These are phyloP conservation scores for Pyronema omphalodes DNA, from an alignment of 495 filamentous ascomycete species.

Conservation along the genomic window DNA sequence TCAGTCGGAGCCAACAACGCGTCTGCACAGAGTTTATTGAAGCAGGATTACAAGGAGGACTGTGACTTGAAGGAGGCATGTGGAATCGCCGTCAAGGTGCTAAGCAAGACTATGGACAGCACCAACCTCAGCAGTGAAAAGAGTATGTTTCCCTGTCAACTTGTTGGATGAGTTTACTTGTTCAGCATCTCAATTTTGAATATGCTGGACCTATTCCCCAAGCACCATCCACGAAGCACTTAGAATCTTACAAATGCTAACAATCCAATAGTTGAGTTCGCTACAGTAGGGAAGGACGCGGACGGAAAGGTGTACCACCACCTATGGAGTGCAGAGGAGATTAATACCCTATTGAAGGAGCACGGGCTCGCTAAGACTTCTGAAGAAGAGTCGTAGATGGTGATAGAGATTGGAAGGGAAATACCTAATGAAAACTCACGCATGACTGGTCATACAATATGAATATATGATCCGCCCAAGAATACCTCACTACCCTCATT, in stretches of 20 bases:
- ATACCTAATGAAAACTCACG: too few relatives aligned
- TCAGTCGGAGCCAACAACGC: conserved; percentile 96
- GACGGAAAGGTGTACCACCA: conserved; percentile 93
- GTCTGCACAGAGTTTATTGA: conserved; percentile 87
- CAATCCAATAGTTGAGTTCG: conserved; percentile 67
- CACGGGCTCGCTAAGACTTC: conserved; percentile 85
- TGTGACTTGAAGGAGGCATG: conserved; percentile 91
- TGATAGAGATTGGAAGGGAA: too few relatives aligned
- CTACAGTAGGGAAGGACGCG: conserved; percentile 88
- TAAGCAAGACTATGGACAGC: conserved; percentile 99
- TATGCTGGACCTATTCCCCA: conserved; percentile 2
- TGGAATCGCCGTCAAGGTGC: conserved; percentile 91
- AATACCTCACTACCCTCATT: too few relatives aligned
- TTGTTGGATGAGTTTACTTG: not conserved
- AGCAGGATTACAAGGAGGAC: conserved; percentile 99
- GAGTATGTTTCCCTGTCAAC: conserved; percentile 39
- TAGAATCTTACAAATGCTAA: conserved; percentile 6
- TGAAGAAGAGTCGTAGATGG: conserved; percentile 36
- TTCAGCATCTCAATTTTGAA: conserved; percentile 1
- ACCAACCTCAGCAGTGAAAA: conserved; percentile 98
- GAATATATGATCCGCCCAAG: too few relatives aligned
- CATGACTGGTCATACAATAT: too few relatives aligned
- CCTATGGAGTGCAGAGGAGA: conserved; percentile 93
- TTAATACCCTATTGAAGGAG: conserved; percentile 81
- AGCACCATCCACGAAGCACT: not conserved